Evolutionary conservation across 2,329 filamentous ascomycete species (phyloP).

Genomic region (Paraconiothyrium sp.): DNA sequence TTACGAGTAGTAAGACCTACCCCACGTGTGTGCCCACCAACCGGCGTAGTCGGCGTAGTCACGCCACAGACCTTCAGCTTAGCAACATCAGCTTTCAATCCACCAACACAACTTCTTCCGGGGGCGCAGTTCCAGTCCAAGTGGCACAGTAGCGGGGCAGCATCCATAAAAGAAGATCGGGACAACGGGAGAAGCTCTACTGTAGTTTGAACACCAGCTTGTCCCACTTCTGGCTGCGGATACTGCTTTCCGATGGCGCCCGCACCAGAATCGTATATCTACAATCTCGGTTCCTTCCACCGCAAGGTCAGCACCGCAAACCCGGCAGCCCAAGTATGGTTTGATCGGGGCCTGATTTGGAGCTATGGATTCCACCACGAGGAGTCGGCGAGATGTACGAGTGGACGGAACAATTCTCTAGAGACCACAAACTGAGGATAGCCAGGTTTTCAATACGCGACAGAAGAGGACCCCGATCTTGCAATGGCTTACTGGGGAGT

Average conservation of each 20-base stretch:
- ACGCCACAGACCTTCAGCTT: not conserved
- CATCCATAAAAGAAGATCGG: not conserved
- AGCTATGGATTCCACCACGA: constrained; percentile 80
- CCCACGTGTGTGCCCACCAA: not conserved
- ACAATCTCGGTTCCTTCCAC: constrained; percentile 68
- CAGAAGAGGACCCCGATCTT: constrained; percentile 62
- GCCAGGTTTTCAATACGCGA: constrained; percentile 65
- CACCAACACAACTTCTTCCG: not conserved
- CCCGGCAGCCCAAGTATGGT: constrained; percentile 70
- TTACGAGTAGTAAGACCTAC: not conserved
- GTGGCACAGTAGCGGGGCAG: not conserved
- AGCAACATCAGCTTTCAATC: constrained; percentile 3
- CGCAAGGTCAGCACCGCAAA: constrained; percentile 65
- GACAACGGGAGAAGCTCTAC: not conserved
- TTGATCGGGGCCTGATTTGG: constrained; percentile 77
- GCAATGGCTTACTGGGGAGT: constrained; percentile 74
- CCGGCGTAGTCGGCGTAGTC: not conserved
- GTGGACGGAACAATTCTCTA: not conserved
- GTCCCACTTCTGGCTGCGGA: not conserved
- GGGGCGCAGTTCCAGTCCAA: not conserved
- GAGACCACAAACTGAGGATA: not conserved
- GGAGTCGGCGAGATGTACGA: constrained; percentile 67
- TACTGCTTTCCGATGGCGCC: constrained; percentile 9
- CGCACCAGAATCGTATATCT: constrained; percentile 41
- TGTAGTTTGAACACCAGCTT: not conserved